phyloP scores from a whole-genome alignment of 208 protist species.

The Trypanosoma vivax region DNA sequence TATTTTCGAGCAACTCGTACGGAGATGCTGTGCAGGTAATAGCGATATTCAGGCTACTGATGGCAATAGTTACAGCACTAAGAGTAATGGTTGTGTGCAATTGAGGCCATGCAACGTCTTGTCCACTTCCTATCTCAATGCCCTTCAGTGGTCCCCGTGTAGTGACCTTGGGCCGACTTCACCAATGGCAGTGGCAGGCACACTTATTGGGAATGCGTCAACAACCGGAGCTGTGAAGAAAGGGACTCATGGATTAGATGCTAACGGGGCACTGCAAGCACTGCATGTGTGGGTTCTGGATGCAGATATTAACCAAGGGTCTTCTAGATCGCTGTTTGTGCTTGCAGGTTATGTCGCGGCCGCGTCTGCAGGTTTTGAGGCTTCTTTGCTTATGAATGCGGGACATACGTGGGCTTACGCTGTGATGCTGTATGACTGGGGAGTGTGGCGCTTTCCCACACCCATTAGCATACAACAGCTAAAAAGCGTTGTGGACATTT shows the following conservation, averaged over 20 bases:
- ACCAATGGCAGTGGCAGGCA: conserved; percentile 57
- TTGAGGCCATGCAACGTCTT: conserved; percentile 26
- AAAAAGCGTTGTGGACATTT: conserved; percentile 32
- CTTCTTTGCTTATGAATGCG: conserved; percentile 44
- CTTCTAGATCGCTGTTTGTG: conserved; percentile 23
- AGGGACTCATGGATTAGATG: background rate
- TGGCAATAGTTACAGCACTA: background rate
- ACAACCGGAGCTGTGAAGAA: background rate
- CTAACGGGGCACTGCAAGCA: conserved; percentile 34
- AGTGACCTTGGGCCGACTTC: conserved; percentile 4
- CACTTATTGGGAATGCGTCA: conserved; percentile 23
- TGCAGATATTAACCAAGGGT: conserved; percentile 1
- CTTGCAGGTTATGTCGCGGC: conserved; percentile 61
- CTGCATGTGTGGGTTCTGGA: conserved; percentile 67
- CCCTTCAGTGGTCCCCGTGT: conserved; percentile 41
- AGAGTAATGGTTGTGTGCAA: conserved; percentile 14
- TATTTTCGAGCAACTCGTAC: conserved; percentile 2
- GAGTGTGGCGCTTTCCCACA: conserved; percentile 41
- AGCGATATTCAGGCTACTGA: background rate
- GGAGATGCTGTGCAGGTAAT: background rate
- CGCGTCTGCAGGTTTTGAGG: conserved; percentile 32
- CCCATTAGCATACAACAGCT: conserved; percentile 31
- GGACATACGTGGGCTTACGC: conserved; percentile 43
- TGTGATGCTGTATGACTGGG: conserved; percentile 54
- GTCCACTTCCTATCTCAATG: conserved; percentile 62